Conservation (phyloP, 768 basidiomycete genomes). For the Suillus alpinus region DNA sequence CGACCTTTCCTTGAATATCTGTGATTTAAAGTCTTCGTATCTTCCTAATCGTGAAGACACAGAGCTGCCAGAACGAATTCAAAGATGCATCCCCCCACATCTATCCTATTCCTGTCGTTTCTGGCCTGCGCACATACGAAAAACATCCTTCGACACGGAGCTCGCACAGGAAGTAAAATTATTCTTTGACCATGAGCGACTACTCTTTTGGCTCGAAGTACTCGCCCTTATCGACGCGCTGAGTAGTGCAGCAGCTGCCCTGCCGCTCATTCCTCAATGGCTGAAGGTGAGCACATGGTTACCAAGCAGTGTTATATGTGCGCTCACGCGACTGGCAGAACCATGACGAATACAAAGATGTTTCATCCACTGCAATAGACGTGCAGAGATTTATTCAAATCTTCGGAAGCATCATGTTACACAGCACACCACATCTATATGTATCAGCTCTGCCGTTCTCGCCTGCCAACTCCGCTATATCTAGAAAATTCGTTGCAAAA, state of each 20-base stretch:
- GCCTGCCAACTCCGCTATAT: slow-evolving; percentile 26
- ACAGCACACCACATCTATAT: slow-evolving; percentile 24
- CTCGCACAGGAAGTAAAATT: not conserved
- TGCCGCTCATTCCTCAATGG: not conserved
- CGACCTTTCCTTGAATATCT: slow-evolving; percentile 35
- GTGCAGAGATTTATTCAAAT: slow-evolving; percentile 9
- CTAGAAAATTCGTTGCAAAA: not conserved
- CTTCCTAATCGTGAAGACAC: slow-evolving; percentile 24
- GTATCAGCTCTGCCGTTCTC: slow-evolving; percentile 23
- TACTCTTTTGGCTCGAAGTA: slow-evolving; percentile 10
- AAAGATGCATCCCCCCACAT: slow-evolving; percentile 3
- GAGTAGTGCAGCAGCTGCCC: not conserved
- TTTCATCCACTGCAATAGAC: slow-evolving; percentile 6
- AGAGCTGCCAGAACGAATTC: not conserved
- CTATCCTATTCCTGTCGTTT: slow-evolving; percentile 12
- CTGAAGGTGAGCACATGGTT: not conserved
- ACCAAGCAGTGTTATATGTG: not conserved
- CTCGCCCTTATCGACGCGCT: not conserved
- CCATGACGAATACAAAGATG: slow-evolving; percentile 2
- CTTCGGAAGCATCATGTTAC: slow-evolving; percentile 13
- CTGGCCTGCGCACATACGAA: slow-evolving; percentile 9
- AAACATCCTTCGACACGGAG: not conserved
- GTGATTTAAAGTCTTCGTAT: slow-evolving; percentile 29
- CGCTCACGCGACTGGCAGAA: not conserved
- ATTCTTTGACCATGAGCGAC: slow-evolving; percentile 5